phyloP scores from a whole-genome alignment of 495 filamentous ascomycete genomes.

The Penicilliopsis zonata region DNA sequence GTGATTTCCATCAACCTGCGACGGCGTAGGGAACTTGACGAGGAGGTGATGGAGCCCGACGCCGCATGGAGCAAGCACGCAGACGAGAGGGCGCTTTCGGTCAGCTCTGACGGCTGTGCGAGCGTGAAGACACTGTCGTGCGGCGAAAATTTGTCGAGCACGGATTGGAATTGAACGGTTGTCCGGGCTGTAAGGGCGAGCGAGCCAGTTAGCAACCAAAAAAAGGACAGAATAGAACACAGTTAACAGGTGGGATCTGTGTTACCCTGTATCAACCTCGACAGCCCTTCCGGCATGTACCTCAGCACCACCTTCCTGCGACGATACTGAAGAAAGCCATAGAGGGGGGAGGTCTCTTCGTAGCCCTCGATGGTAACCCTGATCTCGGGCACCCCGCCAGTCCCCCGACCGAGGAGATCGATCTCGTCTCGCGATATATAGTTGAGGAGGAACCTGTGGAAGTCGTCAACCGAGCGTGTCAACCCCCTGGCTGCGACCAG shows the following conservation, averaged over 20 bases:
- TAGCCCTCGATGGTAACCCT: constrained; percentile 66
- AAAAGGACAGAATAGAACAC: constrained; percentile 1
- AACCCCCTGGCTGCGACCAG: too few relatives aligned
- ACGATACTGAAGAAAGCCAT: constrained; percentile 83
- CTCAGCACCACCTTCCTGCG: constrained; percentile 85
- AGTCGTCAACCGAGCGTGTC: constrained; percentile 6
- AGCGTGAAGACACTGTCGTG: constrained; percentile 76
- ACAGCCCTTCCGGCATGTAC: constrained; percentile 82
- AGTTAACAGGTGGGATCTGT: constrained; percentile 2
- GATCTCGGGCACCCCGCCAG: constrained; percentile 74
- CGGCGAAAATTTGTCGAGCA: constrained; percentile 77
- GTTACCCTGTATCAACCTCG: constrained; percentile 81
- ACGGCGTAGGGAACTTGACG: constrained; percentile 64
- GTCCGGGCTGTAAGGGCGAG: constrained; percentile 54
- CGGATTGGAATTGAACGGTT: constrained; percentile 82
- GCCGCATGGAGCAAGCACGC: constrained; percentile 86
- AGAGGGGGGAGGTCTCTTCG: constrained; percentile 74
- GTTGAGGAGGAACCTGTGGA: constrained; percentile 78
- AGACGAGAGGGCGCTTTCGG: constrained; percentile 74
- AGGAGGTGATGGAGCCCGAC: constrained; percentile 76
- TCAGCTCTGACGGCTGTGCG: constrained; percentile 61
- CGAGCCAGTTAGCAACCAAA: constrained; percentile 2
- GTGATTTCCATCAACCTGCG: constrained; percentile 78
- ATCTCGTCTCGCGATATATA: constrained; percentile 85
- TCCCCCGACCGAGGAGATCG: constrained; percentile 64